These are phyloP conservation scores for cucumber (Cucumis sativus) DNA, from an alignment of 306 rosid genomes.

Conservation along the genomic window DNA sequence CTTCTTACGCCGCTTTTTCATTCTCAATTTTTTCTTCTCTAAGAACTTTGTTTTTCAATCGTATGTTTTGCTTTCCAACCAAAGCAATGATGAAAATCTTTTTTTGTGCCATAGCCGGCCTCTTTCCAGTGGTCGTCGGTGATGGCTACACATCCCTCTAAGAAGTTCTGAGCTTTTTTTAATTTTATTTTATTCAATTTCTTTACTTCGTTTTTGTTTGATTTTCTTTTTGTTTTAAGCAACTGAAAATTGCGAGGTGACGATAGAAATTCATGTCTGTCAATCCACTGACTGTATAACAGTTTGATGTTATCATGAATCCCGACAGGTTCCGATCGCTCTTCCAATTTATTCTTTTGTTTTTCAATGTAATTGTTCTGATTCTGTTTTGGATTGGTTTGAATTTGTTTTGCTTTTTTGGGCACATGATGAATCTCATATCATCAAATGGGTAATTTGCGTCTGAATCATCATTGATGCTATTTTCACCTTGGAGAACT, in stretches of 20 bases:
- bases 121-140: constrained; percentile 23
- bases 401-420: background rate
- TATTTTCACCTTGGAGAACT: constrained; percentile 41
- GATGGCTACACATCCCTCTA: constrained; percentile 86
- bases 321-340: constrained; percentile 98
- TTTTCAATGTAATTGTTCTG: too few relatives aligned
- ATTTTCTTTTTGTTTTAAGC: background rate
- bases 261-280: constrained; percentile 66
- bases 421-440: constrained; percentile 31
- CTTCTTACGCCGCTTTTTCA: background rate
- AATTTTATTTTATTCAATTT: background rate
- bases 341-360: too few relatives aligned
- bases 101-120: constrained; percentile 39
- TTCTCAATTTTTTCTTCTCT: too few relatives aligned
- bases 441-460: constrained; percentile 35
- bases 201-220: background rate
- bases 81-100: constrained; percentile 44
- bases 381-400: too few relatives aligned
- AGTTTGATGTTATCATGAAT: constrained; percentile 59
- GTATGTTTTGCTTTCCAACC: too few relatives aligned
- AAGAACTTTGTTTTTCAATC: background rate
- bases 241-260: constrained; percentile 38
- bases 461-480: constrained; percentile 34
- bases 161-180: constrained; percentile 86
- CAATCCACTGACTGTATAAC: constrained; percentile 52